Evolutionary conservation across 768 basidiomycete species (phyloP).

Genomic region (Termitomyces titanicus): DNA sequence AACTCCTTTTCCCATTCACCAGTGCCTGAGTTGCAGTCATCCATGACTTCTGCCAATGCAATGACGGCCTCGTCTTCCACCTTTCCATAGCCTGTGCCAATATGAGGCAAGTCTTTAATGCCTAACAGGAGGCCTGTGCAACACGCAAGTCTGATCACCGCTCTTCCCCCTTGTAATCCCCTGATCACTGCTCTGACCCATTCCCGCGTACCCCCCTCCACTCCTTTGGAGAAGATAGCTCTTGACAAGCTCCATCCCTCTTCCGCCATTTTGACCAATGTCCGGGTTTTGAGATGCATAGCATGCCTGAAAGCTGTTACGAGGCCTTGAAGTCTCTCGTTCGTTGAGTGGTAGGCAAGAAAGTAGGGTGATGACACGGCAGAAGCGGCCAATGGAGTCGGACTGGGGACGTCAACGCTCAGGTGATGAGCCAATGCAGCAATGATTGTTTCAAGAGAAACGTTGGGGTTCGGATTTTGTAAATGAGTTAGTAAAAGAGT

Average conservation of each 20-base stretch:
- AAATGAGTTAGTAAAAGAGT: conserved; percentile 48
- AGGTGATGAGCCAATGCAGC: conserved; percentile 59
- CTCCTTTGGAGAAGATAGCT: conserved; percentile 33
- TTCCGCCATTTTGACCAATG: conserved; percentile 31
- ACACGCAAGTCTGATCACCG: conserved; percentile 58
- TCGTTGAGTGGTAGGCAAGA: conserved; percentile 36
- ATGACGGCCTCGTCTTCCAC: conserved; percentile 68
- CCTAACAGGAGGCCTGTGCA: conserved; percentile 65
- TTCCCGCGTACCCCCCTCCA: conserved; percentile 36
- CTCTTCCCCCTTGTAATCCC: conserved; percentile 64
- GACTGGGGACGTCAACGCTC: conserved; percentile 41
- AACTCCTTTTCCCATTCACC: conserved; percentile 69
- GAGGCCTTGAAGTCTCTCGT: conserved; percentile 46
- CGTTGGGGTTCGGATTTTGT: conserved; percentile 37
- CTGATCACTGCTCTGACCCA: conserved; percentile 53
- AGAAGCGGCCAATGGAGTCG: conserved; percentile 56
- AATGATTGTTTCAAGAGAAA: conserved; percentile 48
- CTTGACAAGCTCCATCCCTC: conserved; percentile 27
- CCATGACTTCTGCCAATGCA: conserved; percentile 72
- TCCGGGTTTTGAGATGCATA: conserved; percentile 47
- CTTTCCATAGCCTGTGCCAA: conserved; percentile 26
- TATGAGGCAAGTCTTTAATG: conserved; percentile 45
- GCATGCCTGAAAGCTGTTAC: conserved; percentile 59
- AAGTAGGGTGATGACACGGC: conserved; percentile 56
- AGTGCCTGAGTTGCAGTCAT: conserved; percentile 40